Conservation (phyloP, 768 basidiomycete species). For the Asterophora lycoperdoides region DNA sequence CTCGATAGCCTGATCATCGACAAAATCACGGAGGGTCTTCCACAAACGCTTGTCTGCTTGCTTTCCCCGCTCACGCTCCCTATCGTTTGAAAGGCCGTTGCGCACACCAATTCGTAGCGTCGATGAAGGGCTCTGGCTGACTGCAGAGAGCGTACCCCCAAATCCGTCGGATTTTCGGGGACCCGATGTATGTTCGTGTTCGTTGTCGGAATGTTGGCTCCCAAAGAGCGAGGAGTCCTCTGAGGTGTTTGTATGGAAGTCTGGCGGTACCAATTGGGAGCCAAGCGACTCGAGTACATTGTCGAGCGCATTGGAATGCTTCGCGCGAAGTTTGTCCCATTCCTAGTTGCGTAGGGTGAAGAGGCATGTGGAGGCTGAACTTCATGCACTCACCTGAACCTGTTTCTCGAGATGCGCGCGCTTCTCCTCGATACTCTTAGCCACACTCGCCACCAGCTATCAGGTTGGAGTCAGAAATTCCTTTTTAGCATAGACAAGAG, state of each 20-base stretch:
- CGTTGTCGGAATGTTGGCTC: conserved; percentile 58
- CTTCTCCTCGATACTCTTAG: conserved; percentile 72
- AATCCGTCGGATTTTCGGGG: conserved; percentile 14
- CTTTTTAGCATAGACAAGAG: not conserved
- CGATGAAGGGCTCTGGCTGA: conserved; percentile 38
- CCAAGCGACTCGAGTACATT: conserved; percentile 68
- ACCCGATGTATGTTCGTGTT: conserved; percentile 20
- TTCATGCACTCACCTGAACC: conserved; percentile 46
- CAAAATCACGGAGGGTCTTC: conserved; percentile 84
- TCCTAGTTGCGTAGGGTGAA: conserved; percentile 36
- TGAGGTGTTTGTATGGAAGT: conserved; percentile 60
- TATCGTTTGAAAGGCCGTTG: conserved; percentile 12
- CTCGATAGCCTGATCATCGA: conserved; percentile 79
- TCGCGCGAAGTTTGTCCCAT: conserved; percentile 64
- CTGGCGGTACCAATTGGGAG: conserved; percentile 68
- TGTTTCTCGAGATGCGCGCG: conserved; percentile 55
- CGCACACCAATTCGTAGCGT: conserved; percentile 29
- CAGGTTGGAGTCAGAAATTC: not conserved
- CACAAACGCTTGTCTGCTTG: conserved; percentile 52
- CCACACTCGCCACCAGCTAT: conserved; percentile 69
- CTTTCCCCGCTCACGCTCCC: conserved; percentile 20
- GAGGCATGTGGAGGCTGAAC: not conserved
- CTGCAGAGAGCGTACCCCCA: conserved; percentile 7
- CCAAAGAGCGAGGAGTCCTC: conserved; percentile 77
- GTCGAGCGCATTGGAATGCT: conserved; percentile 63